Base-by-base conservation (phyloP, 257 asterid species). In the Striga asiatica region DNA sequence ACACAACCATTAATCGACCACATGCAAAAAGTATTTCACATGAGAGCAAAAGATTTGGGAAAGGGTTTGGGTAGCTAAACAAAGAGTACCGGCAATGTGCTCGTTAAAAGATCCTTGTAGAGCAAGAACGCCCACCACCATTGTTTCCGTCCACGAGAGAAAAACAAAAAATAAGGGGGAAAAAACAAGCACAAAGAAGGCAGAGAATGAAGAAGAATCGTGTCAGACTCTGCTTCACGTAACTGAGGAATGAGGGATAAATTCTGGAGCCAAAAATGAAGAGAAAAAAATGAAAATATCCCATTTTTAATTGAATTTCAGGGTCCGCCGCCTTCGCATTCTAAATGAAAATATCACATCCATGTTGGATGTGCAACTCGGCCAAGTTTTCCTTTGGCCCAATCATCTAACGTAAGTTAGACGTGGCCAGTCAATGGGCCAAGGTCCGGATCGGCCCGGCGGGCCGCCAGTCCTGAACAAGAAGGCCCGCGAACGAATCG, bases 51-150 rank as follows among this genome's bases (percentile, higher is more conserved):
- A n/a, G n/a, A n/a, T n/a, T n/a, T n/a, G n/a, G n/a, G n/a, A n/a
- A n/a, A n/a, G n/a, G n/a, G n/a, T 19, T 20, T 23, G 9, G 50
- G 5, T 10, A 18, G n/a, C 22, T 12, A 43, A 43, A n/a, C n/a
- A n/a, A 32, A 13, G 31, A 58, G 43, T 37, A 83, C 99, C 99
- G 32, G 97, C 83, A n/a, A 92, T 82, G 74, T 92, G 99, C 76
- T 92, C 97, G 75, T 92, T 92, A 74, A 82, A 92, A 74, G 99
- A 92, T 1, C 99, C 99, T 82, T 92, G 99, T 22, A 92, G 67
- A 60, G 97, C 99, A 13, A 92, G 91, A 57, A 92, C 95, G 21
- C 97, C 99, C 1, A 92, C 87, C 9, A 72, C 84, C 99, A 92
- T 92, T 54, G 48, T 53, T 8, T 9, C 38, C 39, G 28, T 28